A percentile compares a stretch with the other conserved stretches of the same genome.
These are phyloP conservation scores for Fonsecaea pedrosoi DNA, from an alignment of 2,329 filamentous ascomycete species.

Conservation along the genomic window DNA sequence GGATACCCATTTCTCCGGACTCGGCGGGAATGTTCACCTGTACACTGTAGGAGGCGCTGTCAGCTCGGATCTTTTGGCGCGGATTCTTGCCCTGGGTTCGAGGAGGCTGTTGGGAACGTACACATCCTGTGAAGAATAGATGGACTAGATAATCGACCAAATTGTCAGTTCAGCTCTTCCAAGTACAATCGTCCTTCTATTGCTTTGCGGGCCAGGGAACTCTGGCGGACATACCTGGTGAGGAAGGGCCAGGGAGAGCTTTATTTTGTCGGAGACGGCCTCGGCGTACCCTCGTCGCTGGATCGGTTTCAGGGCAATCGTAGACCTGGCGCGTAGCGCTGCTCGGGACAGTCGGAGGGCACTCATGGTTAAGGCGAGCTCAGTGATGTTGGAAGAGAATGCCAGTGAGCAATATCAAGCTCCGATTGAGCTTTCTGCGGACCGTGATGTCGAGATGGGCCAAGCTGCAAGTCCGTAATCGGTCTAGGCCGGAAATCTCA, in stretches of 20 bases:
- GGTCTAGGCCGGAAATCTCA: slow-evolving; percentile 6
- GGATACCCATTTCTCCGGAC: slow-evolving; percentile 98
- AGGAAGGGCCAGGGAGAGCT: slow-evolving; percentile 95
- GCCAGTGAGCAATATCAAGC: slow-evolving; percentile 22
- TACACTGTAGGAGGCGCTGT: slow-evolving; percentile 62
- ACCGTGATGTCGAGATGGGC: slow-evolving; percentile 27
- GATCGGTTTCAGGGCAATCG: slow-evolving; percentile 74
- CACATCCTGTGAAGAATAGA: slow-evolving; percentile 75
- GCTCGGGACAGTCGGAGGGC: slow-evolving; percentile 89
- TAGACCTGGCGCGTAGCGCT: slow-evolving; percentile 77
- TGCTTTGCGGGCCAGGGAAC: neutral
- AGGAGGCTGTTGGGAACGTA: slow-evolving; percentile 54
- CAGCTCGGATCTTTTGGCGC: slow-evolving; percentile 13
- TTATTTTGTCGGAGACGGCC: slow-evolving; percentile 90
- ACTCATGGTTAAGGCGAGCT: slow-evolving; percentile 74
- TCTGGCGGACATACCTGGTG: slow-evolving; percentile 79
- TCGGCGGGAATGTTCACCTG: slow-evolving; percentile 99
- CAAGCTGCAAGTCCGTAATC: slow-evolving; percentile 27
- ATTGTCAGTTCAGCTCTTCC: neutral
- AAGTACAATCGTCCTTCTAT: slow-evolving; percentile 11
- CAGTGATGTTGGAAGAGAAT: neutral
- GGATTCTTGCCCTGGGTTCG: slow-evolving; percentile 9
- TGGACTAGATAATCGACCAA: slow-evolving; percentile 56
- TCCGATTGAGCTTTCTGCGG: slow-evolving; percentile 31
- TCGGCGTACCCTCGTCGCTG: slow-evolving; percentile 93